Conservation (phyloP, 208 protist species). For the Leishmania amazonensis region DNA sequence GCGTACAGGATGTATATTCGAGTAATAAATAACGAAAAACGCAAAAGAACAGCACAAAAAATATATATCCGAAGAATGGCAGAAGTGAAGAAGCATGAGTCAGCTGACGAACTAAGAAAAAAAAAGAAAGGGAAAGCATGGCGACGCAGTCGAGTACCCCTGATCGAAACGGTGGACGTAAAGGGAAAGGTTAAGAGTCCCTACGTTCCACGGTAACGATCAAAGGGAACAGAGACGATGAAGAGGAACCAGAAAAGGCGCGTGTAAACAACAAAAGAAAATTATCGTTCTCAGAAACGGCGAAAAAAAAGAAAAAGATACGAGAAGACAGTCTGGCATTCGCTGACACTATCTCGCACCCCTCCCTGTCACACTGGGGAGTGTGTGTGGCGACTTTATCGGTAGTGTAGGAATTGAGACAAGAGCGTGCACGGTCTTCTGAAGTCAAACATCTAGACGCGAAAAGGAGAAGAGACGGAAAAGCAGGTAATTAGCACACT, state of each 20-base stretch:
- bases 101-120: not conserved
- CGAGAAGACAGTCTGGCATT: not conserved
- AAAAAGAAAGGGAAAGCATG: not conserved
- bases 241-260: not conserved
- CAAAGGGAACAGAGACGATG: too few relatives aligned
- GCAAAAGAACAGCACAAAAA: not conserved
- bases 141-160: not conserved
- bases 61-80: not conserved
- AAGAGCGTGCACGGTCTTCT: not conserved
- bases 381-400: not conserved
- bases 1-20: not conserved
- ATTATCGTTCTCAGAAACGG: not conserved
- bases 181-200: not conserved
- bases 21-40: not conserved
- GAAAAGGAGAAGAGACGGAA: slow-evolving; percentile 6
- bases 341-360: not conserved
- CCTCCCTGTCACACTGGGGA: not conserved
- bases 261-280: not conserved
- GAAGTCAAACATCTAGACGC: not conserved
- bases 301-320: not conserved
- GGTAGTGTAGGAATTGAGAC: not conserved
- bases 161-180: not conserved
- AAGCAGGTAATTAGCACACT: slow-evolving; percentile 14
- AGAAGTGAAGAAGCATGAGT: not conserved
- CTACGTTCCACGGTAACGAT: not conserved